Conservation (phyloP, 108 stramenopile species). For the Nitzschia palea region DNA sequence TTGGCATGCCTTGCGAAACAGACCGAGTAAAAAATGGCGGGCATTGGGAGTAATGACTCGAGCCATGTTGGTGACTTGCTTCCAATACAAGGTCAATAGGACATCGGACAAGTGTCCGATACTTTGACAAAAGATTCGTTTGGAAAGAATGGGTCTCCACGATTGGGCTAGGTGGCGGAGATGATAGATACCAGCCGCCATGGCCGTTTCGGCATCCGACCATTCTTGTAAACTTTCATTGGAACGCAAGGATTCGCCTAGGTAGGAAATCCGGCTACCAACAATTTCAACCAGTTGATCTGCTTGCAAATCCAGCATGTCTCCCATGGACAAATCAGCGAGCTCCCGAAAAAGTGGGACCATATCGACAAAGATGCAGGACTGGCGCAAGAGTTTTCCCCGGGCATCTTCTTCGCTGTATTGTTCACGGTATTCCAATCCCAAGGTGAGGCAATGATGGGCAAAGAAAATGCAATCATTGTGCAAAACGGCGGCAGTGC, state of each 20-base stretch:
- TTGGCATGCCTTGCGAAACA: slow-evolving; percentile 57
- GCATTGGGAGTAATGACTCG: slow-evolving; percentile 55
- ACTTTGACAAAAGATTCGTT: slow-evolving; percentile 50
- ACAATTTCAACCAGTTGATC: slow-evolving; percentile 66
- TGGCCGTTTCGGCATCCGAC: slow-evolving; percentile 81
- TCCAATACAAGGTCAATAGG: slow-evolving; percentile 57
- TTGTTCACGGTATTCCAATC: slow-evolving; percentile 73
- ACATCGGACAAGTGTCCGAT: slow-evolving; percentile 76
- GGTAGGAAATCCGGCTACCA: slow-evolving; percentile 45
- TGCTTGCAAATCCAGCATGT: slow-evolving; percentile 74
- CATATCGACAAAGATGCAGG: slow-evolving; percentile 83
- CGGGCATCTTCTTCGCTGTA: slow-evolving; percentile 44
- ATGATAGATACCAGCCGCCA: slow-evolving; percentile 72
- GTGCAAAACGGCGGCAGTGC: slow-evolving; percentile 81
- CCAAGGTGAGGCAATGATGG: slow-evolving; percentile 68
- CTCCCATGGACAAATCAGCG: slow-evolving; percentile 64
- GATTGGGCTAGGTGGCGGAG: slow-evolving; percentile 65
- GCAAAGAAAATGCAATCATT: slow-evolving; percentile 80
- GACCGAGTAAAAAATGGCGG: slow-evolving; percentile 56
- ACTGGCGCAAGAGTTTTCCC: slow-evolving; percentile 42
- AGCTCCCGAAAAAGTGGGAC: slow-evolving; percentile 84
- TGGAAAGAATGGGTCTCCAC: slow-evolving; percentile 68
- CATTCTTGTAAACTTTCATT: slow-evolving; percentile 76
- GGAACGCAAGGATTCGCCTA: slow-evolving; percentile 56
- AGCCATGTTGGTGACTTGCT: slow-evolving; percentile 44